Evolutionary conservation across 2,329 filamentous ascomycete species (phyloP), one percentile per base, ranked within the genome.

Genomic region (Trichophyton simii): DNA sequence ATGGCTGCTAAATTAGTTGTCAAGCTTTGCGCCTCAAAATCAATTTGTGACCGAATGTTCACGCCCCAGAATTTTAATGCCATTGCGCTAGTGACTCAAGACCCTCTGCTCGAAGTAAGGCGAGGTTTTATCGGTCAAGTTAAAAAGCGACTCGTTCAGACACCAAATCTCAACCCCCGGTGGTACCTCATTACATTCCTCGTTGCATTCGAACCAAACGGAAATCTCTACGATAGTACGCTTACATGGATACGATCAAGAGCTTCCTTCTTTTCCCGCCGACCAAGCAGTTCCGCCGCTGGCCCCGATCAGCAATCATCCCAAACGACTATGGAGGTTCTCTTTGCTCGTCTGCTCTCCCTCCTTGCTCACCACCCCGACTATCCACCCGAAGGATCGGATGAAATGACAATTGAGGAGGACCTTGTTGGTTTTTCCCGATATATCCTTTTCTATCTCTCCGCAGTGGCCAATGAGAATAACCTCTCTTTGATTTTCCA

Each of bases 291-390:
- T 57, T 44, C 57, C 41, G 25, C 5, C 72, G 75, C 67, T 69
- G 70, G 63, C 69, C 63, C 75, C 61, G 78, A 80, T 36, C 61
- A 79, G 75, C 65, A 83, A 81, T 80, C 83, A 60, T 44, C 31
- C 13, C 57, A 59, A 31, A 83, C 80, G 8, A 80, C 87, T 6
- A 83, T 99, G 77, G 92, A 97, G 73, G 83, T 85, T 22, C 82
- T 87, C 11, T 88, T 97, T 71, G 85, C 88, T 28, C 85, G 94
- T 7, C 81, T 97, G 38, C 79, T 99, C 59, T 94, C 91, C 57
- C 77, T 99, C 50, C 81, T 99, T 50, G 91, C 92, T 3, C 92
- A 97, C 71, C 94, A 99, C 72, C 91, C 91, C 0, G 94, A 99
- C 72, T 96, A 92, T 62, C 76, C 76, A 15, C 69, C 73, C 7